Base-by-base conservation (phyloP, 2,329 filamentous ascomycete species). In the Xylariales sp. region DNA sequence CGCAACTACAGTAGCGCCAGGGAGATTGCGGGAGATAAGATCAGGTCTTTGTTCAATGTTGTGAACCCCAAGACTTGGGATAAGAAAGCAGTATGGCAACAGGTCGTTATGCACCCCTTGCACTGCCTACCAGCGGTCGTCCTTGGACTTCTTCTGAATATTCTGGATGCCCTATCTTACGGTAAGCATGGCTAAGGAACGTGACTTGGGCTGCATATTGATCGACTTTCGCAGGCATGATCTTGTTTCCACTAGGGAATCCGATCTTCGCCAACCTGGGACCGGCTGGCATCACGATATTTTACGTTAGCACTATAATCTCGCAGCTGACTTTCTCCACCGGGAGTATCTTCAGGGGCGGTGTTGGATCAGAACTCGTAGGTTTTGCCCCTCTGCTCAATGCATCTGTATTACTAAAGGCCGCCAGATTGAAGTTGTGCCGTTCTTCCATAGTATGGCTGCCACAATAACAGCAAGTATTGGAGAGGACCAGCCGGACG, bases 371-470 rank as follows among this genome's bases (percentile, higher is more conserved):
- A 3, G 93, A 98, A 63, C 83, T 98, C 82, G 80, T 84, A 65
- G 51, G 74, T 63, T 9, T 22, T 43, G 15, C 25, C 16, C 14
- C 1, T 12, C 11, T 22, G 8, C 12, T 12, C 14, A 7, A 7
- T 10, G 24, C 12, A 29, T 29, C 5, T 15, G 15, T 24, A 39
- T 43, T 33, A 29, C 51, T 55, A 19, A 57, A 38, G 9, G n/a
- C 45, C 27, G 12, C 18, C 47, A 84, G 79, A 98, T 97, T 51
- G 93, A 98, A 66, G 91, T 97, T 1, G 91, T 98, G 1, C 93
- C 91, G 0, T 98, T 98, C 67, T 97, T 98, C 61, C 93, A 98
- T 66, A 95, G 91, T 56, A 98, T 98, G 91, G 90, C 93, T 1
- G 82, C 84, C 48, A 91, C 85, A 21, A 96, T 97, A 57, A 81